Base-by-base conservation (phyloP, 257 asterid species). In the Handroanthus guayacan region DNA sequence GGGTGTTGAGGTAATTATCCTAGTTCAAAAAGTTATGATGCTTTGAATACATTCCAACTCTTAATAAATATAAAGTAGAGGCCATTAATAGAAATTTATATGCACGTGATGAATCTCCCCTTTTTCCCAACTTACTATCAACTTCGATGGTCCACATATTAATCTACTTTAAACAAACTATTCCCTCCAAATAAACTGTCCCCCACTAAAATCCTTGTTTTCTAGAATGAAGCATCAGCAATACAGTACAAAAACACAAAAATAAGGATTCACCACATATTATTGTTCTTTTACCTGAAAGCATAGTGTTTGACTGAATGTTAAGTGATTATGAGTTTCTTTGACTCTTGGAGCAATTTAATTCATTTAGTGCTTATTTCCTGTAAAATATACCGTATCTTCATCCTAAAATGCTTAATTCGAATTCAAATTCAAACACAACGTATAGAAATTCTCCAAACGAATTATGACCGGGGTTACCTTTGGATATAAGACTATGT, bases 131-230 rank as follows among this genome's bases (percentile, higher is more conserved):
- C 20, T 3, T 36, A n/a, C 62, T 6, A 17, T 55, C 62, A 16
- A 6, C 57, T 16, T 55, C 5, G 1, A 17, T 56, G 11, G 62
- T 3, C 6, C 37, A 16, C 20, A 52, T 8, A 25, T 25, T 25
- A n/a, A 51, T 47, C 54, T 47, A 51, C 20, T 14, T 51, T 51
- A 51, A 56, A 56, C 62, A 56, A 17, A 2, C 6, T 56, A 17
- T 56, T 8, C 37, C 12, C 43, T 11, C 65, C 41, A 60, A 31
- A 25, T n/a, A 31, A 31, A 25, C 39, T 58, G 65, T 58, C 41
- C 8, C 65, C 65, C 65, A 58, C 65, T 58, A 31, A 52, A 58
- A 18, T 58, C 16, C 16, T 17, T 55, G 62, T 55, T 55, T 17
- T 55, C 34, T 14, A 17, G 36, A 20, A 8, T 58, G 39, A 58